Evolutionary conservation across 495 filamentous ascomycete genomes (phyloP).

Genomic region (Zalerion maritima): DNA sequence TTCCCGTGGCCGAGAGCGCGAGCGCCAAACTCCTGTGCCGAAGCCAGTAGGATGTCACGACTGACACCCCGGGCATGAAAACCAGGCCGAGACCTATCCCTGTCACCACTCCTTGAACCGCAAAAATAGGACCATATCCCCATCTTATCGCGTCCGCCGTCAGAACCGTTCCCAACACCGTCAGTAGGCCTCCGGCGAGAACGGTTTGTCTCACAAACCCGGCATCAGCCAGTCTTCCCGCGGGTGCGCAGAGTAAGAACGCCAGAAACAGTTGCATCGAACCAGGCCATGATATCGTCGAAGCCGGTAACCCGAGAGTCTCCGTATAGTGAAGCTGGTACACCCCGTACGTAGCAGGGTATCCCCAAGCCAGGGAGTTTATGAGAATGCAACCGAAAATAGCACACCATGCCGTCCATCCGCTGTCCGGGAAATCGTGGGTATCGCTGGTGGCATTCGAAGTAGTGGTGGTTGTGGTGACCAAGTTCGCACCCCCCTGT

Average conservation of each 20-base stretch:
- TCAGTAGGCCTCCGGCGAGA: conserved; percentile 17
- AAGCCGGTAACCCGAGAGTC: conserved; percentile 22
- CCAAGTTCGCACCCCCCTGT: too few species aligned
- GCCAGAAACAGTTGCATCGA: conserved; percentile 30
- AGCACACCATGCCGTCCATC: conserved; percentile 26
- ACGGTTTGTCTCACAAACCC: conserved; percentile 25
- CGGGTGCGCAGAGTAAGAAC: conserved; percentile 22
- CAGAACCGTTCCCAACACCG: conserved; percentile 28
- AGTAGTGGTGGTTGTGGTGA: too few species aligned
- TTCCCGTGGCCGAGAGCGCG: conserved; percentile 23
- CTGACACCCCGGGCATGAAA: conserved; percentile 28
- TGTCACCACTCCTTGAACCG: conserved; percentile 26
- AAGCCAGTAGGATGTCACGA: conserved; percentile 26
- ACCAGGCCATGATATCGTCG: conserved; percentile 32
- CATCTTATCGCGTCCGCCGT: conserved; percentile 23
- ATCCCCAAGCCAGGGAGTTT: conserved; percentile 29
- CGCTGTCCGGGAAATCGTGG: conserved; percentile 23
- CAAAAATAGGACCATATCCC: conserved; percentile 31
- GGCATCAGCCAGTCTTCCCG: conserved; percentile 27
- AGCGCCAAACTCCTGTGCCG: conserved; percentile 20
- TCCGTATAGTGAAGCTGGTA: conserved; percentile 33
- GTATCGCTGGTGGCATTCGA: too few species aligned
- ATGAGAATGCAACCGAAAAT: conserved; percentile 24
- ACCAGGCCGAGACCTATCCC: conserved; percentile 28
- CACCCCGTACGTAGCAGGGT: conserved; percentile 27